phyloP scores from a whole-genome alignment of 208 protist species.

The Wallacemonas sp. region DNA sequence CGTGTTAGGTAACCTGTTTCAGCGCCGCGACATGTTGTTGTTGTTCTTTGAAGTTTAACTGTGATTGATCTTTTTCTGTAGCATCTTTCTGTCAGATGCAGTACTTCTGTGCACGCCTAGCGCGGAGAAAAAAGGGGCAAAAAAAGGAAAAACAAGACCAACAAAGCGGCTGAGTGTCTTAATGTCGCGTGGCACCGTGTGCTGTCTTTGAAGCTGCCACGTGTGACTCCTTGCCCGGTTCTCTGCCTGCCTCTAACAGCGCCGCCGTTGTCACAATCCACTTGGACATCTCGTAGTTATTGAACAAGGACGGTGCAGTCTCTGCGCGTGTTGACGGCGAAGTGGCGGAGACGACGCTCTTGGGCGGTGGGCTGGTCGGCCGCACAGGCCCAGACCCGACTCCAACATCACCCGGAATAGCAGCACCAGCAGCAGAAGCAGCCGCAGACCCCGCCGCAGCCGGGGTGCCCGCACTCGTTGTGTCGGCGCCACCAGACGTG shows the following conservation, averaged over 20 bases:
- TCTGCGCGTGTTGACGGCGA: background rate
- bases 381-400: background rate
- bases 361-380: background rate
- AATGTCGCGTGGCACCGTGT: background rate
- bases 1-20: too few relatives aligned
- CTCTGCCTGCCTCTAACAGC: background rate
- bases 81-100: too few relatives aligned
- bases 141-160: background rate
- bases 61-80: too few relatives aligned
- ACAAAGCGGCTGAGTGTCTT: too few relatives aligned
- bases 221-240: background rate
- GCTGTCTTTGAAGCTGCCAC: background rate
- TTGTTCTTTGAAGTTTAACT: too few relatives aligned
- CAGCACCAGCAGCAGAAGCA: too few relatives aligned
- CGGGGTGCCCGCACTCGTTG: too few relatives aligned
- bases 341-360: background rate
- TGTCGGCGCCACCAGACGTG: background rate
- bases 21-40: too few relatives aligned
- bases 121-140: background rate
- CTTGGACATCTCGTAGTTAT: constrained; percentile 16
- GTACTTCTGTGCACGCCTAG: too few relatives aligned
- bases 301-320: constrained; percentile 6
- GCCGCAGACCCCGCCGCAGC: too few relatives aligned
- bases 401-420: too few relatives aligned
- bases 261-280: constrained; percentile 5